Base-by-base conservation (phyloP, 345 rosid species). In the Reutealis trisperma region DNA sequence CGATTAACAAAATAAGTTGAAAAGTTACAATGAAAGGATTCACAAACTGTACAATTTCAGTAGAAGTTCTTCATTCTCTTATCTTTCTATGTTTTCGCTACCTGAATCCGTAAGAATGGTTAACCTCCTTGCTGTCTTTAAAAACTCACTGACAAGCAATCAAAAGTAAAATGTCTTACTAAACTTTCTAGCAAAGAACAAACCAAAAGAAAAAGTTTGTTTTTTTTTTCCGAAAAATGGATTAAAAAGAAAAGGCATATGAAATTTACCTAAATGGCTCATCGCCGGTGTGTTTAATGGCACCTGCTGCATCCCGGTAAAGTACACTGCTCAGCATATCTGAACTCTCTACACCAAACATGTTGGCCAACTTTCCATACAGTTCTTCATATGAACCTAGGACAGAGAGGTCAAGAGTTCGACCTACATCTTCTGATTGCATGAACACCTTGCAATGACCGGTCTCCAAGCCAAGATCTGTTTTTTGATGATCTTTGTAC, bases 381-480 rank as follows among this genome's bases (percentile, higher is more conserved):
- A 94, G 82, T 79, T 95, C 98, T 63, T 91, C 91, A 2, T 95
- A 95, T 6, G 99, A 95, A 44, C 94, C 84, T 13, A 95, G 86
- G 72, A 81, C 85, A 0, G 98, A 89, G 15, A 95, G 78, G 80
- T 95, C 95, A 47, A 95, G 88, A 2, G 96, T 93, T 76, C 98
- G 85, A 24, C 97, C 97, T 4, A 93, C 90, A 25, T 91, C 90
- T 24, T 95, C 99, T 0, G 97, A 90, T 81, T 93, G 94, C 94
- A 90, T 79, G 74, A 91, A 95, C 58, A 95, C 96, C 83, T 93
- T 93, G 88, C 99, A 93, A 44, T 90, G 94, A 25, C 92, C 97
- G 0, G 84, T 86, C 79, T 87, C 93, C 77, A 87, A 70, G 62
- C 84, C 82, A 2, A 78, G 76, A 45, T 83, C 89, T 75, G 78